Evolutionary conservation across 2,329 filamentous ascomycete species (phyloP), one percentile per base, ranked within the genome.

Genomic region (Calonectria montana): DNA sequence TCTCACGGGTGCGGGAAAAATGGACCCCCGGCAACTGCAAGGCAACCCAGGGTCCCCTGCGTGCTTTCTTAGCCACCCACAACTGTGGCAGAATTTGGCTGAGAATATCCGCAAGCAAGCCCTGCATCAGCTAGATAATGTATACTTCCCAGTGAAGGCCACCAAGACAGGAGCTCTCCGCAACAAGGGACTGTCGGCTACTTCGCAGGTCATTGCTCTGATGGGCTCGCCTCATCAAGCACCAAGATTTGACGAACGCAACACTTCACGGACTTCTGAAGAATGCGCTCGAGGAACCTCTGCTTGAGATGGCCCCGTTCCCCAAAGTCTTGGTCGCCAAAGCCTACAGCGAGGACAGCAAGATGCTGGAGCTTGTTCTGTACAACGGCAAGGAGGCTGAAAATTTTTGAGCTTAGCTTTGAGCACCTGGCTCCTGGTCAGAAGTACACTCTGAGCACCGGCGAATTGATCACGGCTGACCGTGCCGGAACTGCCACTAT

Each of bases 161-260:
- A 72, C 70, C 27, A 72, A 62, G 62, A 65, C 67, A 3, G 70
- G 70, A 50, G 37, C 41, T 27, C 62, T 69, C 7, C 50, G 41
- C 37, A 69, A 72, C 37, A 70, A 72, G 70, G 65, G 70, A 39
- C 59, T 72, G 2, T 69, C 70, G 3, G 70, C 70, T 8, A 72
- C 65, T 15, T 45, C 43, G 7, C 53, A 72, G 53, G 70, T 70
- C 6, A 70, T 72, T 5, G 61, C 62, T 3, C 50, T 72, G 16
- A 72, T 72, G 66, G 66, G 70, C 66, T 35, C 66, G 70, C 15
- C 70, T 72, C 12, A 41, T 69, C 35, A 72, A 69, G 62, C 50
- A 64, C 45, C 65, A 53, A 4, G 67, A 69, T 31, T 25, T 69
- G 5, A 66, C 66, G 35, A 72, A 69, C 13, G 67, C 70, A 13